phyloP scores from a whole-genome alignment of 140 eudicot species.

The Stevia rebaudiana region DNA sequence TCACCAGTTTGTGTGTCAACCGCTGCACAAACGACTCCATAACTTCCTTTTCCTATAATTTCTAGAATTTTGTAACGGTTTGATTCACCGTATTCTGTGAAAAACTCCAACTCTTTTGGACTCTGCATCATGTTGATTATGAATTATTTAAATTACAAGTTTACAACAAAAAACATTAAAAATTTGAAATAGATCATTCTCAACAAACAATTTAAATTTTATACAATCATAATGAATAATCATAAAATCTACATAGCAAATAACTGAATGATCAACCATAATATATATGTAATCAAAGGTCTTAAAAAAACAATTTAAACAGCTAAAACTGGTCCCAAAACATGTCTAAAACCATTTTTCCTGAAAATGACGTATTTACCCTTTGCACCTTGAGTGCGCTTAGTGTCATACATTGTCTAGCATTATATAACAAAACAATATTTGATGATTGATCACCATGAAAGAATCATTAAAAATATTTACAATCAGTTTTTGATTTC shows the following conservation, averaged over 20 bases:
- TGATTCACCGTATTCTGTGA: conserved; percentile 81
- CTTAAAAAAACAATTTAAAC: no score
- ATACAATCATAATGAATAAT: not conserved
- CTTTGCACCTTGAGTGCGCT: no score
- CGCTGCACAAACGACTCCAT: conserved; percentile 94
- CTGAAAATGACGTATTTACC: no score
- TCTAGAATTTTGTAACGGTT: conserved; percentile 64
- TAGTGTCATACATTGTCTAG: no score
- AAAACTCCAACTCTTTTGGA: conserved; percentile 60
- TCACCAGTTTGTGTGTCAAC: conserved; percentile 82
- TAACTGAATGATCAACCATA: not conserved
- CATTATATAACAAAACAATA: no score
- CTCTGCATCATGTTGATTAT: conserved; percentile 34
- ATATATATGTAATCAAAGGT: no score
- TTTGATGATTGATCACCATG: not conserved
- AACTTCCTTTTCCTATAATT: conserved; percentile 84
- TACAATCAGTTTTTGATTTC: not conserved
- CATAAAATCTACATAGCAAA: not conserved
- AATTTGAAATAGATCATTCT: no score
- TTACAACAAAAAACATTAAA: not conserved
- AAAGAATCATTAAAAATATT: not conserved
- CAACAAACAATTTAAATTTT: not conserved
- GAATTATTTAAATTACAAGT: no score
- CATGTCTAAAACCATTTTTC: no score
- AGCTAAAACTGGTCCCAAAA: no score